Conservation (phyloP, 768 basidiomycete species). For the Lanmaoa rubissima region DNA sequence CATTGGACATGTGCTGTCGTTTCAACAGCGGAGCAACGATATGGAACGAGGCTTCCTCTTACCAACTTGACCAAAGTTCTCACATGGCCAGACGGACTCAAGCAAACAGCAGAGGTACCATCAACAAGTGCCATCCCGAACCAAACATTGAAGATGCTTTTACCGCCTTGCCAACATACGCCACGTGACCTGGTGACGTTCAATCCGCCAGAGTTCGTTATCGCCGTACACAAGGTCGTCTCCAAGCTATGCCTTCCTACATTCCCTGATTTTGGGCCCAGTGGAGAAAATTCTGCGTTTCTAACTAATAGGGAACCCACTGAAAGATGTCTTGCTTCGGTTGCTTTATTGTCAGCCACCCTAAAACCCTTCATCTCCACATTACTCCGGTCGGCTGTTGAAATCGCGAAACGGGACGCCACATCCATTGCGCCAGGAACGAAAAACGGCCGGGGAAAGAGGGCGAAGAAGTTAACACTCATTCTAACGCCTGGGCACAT, state of each 20-base stretch:
- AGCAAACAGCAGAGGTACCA: constrained; percentile 10
- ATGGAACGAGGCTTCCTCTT: constrained; percentile 18
- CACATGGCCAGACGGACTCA: constrained; percentile 17
- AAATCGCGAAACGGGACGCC: constrained; percentile 33
- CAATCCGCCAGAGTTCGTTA: constrained; percentile 28
- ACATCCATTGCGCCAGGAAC: constrained; percentile 18
- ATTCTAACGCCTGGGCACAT: constrained; percentile 41
- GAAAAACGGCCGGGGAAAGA: constrained; percentile 21
- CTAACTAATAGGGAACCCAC: constrained; percentile 13
- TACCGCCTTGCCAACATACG: constrained; percentile 15
- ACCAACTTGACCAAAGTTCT: constrained; percentile 17
- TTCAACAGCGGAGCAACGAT: constrained; percentile 18
- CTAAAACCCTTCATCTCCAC: constrained; percentile 33
- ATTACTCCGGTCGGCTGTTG: constrained; percentile 34
- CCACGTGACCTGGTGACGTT: constrained; percentile 23
- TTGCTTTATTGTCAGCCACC: constrained; percentile 36
- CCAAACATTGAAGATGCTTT: constrained; percentile 1
- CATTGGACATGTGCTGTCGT: constrained; percentile 29
- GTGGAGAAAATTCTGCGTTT: constrained; percentile 6
- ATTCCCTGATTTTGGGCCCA: constrained; percentile 16
- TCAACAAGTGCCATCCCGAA: constrained; percentile 1
- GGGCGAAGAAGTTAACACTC: constrained; percentile 23
- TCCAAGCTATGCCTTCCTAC: constrained; percentile 21
- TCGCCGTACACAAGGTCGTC: constrained; percentile 26
- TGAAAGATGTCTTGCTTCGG: constrained; percentile 34